Base-by-base conservation (phyloP, 2,329 filamentous ascomycete genomes). In the Bipolaris zeicola region DNA sequence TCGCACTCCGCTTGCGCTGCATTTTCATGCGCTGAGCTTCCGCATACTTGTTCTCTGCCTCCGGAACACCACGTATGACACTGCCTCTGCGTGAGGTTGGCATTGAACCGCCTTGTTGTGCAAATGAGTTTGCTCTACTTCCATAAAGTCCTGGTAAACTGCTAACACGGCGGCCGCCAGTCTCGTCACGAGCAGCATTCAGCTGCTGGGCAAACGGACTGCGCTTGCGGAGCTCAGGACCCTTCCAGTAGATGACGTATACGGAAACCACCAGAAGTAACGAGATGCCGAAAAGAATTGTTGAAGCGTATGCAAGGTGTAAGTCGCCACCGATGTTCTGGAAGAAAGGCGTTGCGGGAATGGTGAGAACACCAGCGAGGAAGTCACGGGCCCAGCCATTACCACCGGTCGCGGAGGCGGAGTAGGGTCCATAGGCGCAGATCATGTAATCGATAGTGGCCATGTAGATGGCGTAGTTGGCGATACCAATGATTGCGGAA, bases 401-500 rank as follows among this genome's bases (percentile, higher is more conserved):
- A 8, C 89, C 89, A 38, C 89, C 89, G 0, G 90, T 92, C 0
- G 90, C 89, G 0, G 89, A 91, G 1, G 89, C 89, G 1, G 88
- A 87, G 72, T 91, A 92, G 0, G 87, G 86, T 0, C 89, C 89
- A 66, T 91, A 89, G 0, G 88, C 87, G 55, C 86, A 87, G 34
- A 91, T 85, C 86, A 91, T 91, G 78, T 92, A 92, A 74, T 92
- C 88, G 62, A 91, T 89, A 0, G 89, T 91, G 0, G 88, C 87
- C 88, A 91, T 90, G 76, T 91, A 91, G 57, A 91, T 90, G 41
- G 83, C 78, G 56, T 89, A 90, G 49, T 73, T 92, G 52, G 89
- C 89, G 52, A 92, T 87, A 33, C 89, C 89, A 48, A 92, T 87
- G 44, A 91, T 79, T 14, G 82, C 82, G 2, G 82, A 81, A 59